A percentile compares a stretch with the other conserved stretches of the same genome.
Conservation (phyloP, 768 basidiomycete genomes). For the Termitomyces sp. region DNA sequence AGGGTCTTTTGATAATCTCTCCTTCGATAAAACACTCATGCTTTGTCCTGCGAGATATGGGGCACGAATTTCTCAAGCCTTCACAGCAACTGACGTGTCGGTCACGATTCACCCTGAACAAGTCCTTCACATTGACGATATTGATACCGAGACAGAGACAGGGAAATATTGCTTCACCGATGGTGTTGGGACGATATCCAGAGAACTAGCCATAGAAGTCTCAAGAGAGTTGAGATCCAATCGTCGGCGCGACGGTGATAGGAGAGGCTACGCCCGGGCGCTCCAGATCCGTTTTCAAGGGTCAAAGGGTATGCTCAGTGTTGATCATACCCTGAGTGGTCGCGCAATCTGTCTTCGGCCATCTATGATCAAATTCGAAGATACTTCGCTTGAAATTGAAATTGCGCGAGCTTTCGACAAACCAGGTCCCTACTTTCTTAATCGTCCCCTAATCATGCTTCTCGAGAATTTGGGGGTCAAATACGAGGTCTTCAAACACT, state of each 20-base stretch:
- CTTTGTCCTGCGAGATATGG: conserved; percentile 65
- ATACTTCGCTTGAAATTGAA: conserved; percentile 45
- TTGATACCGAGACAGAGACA: conserved; percentile 19
- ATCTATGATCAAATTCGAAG: conserved; percentile 68
- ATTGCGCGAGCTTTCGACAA: conserved; percentile 60
- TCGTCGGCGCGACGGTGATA: conserved; percentile 26
- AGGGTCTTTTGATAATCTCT: conserved; percentile 45
- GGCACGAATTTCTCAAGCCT: conserved; percentile 67
- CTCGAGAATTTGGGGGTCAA: conserved; percentile 53
- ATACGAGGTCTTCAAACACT: conserved; percentile 42
- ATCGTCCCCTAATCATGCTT: conserved; percentile 66
- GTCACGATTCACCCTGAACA: conserved; percentile 44
- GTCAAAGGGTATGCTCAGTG: conserved; percentile 58
- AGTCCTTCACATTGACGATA: conserved; percentile 34
- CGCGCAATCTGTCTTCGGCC: conserved; percentile 44
- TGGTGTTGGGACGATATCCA: conserved; percentile 62
- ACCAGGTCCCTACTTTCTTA: conserved; percentile 51
- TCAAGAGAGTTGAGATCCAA: conserved; percentile 32
- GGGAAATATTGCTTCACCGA: conserved; percentile 55
- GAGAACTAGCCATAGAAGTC: conserved; percentile 45
- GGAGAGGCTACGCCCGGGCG: conserved; percentile 36
- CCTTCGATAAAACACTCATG: conserved; percentile 41
- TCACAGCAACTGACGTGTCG: conserved; percentile 64
- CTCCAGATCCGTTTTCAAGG: conserved; percentile 60
- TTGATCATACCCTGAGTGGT: conserved; percentile 48